These are phyloP conservation scores for Vitis amurensis DNA, from an alignment of 164 flowering plant species.

Conservation along the genomic window DNA sequence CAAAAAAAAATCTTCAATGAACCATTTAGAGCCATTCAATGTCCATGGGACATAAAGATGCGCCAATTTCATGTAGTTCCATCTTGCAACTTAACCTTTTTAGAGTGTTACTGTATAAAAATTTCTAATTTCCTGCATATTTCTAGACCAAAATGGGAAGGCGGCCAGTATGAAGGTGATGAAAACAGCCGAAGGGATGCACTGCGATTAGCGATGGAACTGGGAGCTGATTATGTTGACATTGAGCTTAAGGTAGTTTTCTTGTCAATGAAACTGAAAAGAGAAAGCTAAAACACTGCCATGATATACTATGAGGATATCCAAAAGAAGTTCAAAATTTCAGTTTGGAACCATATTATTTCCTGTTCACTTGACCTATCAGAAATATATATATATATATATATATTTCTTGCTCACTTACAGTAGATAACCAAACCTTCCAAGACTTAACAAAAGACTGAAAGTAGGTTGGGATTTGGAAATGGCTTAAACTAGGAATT, in stretches of 20 bases:
- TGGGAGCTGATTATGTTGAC: conserved; percentile 86
- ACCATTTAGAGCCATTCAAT: too few species aligned
- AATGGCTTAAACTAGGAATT: neutral
- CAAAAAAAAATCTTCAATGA: too few species aligned
- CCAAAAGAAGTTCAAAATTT: too few species aligned
- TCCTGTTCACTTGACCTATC: neutral
- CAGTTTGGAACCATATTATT: neutral
- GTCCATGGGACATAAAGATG: too few species aligned
- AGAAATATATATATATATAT: neutral
- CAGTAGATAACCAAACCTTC: too few species aligned
- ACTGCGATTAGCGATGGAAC: conserved; percentile 72
- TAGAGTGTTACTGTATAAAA: neutral
- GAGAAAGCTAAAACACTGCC: neutral
- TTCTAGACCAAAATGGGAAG: conserved; percentile 84
- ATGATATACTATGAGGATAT: too few species aligned
- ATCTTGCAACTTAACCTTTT: neutral
- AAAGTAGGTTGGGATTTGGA: too few species aligned
- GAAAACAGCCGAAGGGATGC: conserved; percentile 54
- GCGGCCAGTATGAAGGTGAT: conserved; percentile 85
- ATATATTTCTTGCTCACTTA: neutral
- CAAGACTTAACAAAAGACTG: too few species aligned
- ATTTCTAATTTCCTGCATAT: conserved; percentile 8
- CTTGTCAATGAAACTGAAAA: neutral
- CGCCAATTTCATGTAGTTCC: neutral
- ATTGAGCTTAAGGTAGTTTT: conserved; percentile 77